These are phyloP conservation scores for Citrus sinensis DNA, from an alignment of 345 rosid species.

Conservation along the genomic window DNA sequence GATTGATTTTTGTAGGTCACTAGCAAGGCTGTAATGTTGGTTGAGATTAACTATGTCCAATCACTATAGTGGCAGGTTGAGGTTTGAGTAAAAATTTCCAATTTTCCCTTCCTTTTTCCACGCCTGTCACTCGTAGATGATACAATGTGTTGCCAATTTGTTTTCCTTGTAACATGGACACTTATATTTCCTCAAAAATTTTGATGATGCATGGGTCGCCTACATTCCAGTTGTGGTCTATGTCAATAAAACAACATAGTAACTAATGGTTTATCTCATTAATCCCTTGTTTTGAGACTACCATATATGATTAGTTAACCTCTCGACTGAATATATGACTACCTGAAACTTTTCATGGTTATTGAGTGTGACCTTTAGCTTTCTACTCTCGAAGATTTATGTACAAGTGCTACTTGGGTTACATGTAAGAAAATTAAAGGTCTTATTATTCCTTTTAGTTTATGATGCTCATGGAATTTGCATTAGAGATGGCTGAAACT, in stretches of 20 bases:
- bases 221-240: neutral
- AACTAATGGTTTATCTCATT: neutral
- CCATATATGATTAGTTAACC: neutral
- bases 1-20: conserved; percentile 58
- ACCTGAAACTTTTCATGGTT: neutral
- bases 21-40: conserved; percentile 98
- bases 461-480: too few species aligned
- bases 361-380: neutral
- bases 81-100: conserved; percentile 39
- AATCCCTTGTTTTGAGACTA: neutral
- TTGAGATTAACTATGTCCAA: conserved; percentile 97
- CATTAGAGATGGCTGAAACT: too few species aligned
- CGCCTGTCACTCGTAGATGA: neutral
- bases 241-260: neutral
- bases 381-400: too few species aligned
- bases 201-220: neutral
- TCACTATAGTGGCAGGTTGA: conserved; percentile 95
- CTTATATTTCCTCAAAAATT: neutral
- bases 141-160: neutral
- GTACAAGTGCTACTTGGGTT: too few species aligned
- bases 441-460: too few species aligned
- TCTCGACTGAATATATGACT: neutral
- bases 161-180: neutral
- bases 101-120: conserved; percentile 1
- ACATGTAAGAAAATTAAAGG: too few species aligned